Evolutionary conservation across 2,329 filamentous ascomycete genomes (phyloP), one percentile per base, ranked within the genome.

Genomic region (Thelonectria olida): DNA sequence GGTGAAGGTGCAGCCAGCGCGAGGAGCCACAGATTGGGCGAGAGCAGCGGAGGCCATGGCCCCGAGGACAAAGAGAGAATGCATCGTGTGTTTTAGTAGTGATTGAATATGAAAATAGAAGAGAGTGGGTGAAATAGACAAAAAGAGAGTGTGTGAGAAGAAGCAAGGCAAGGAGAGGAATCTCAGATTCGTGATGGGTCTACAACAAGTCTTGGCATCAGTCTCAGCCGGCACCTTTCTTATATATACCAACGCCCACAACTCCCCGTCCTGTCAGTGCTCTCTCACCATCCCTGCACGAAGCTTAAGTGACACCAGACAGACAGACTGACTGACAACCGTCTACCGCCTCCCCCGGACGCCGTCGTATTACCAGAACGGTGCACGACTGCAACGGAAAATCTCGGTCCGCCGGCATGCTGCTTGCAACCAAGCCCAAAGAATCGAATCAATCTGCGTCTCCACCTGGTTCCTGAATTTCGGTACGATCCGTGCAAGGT

Each of bases 1-100:
- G 42, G 80, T 85, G 71, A 89, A 87, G 13, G 84, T 87, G 74
- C 87, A 89, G 60, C 66, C 60, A 6, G 64, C 69, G 15, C 67
- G 71, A 34, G 64, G 47, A 42, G 69, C 63, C 27, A 68, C 41
- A 38, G 73, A 70, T 7, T 42, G 38, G 10, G 71, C 72, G 15
- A 73, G 45, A 8, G 56, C 64, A 3, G 67, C 65, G 20, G 73
- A 67, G 13, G 69, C 70, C 34, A 76, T 56, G 58, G 74, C 70
- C 44, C 71, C 62, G 53, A 76, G 65, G n/a, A 72, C 54, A 41
- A 74, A 13, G 7, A 74, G 31, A 28, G 63, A 67, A 27, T 58
- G 31, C 64, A 67, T 57, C 36, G 28, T 54, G 51, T n/a, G n/a
- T n/a, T n/a, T n/a, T n/a, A n/a, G 38, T 2, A 34, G 31, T 10